Percentiles rank a stretch among this genome's conserved stretches.
Evolutionary conservation across 768 basidiomycete genomes (phyloP).

Genomic region (Agaricus blazei): DNA sequence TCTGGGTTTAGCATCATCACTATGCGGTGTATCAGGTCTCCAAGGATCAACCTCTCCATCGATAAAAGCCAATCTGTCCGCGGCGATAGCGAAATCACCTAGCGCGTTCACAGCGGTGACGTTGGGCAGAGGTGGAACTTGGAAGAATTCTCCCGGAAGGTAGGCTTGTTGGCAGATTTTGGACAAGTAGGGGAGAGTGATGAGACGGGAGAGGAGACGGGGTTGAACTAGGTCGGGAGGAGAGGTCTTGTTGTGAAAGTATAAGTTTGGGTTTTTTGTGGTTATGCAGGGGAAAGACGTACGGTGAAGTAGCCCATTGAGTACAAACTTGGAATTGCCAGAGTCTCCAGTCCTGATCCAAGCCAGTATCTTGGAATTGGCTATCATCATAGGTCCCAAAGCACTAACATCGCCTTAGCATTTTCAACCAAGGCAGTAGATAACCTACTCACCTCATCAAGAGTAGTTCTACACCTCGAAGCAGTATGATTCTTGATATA

Average conservation of each 20-base stretch:
- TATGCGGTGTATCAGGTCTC: constrained; percentile 83
- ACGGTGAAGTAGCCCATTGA: constrained; percentile 92
- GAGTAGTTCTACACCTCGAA: constrained; percentile 10
- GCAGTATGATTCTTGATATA: constrained; percentile 54
- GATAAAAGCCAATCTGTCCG: constrained; percentile 81
- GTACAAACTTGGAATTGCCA: constrained; percentile 94
- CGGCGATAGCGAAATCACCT: constrained; percentile 80
- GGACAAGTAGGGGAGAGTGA: constrained; percentile 42
- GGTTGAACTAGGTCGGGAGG: constrained; percentile 68
- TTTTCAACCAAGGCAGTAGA: neutral
- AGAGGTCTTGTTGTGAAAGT: constrained; percentile 46
- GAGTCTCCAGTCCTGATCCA: constrained; percentile 75
- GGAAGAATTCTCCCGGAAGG: constrained; percentile 71
- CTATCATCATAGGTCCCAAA: constrained; percentile 78
- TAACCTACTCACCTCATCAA: constrained; percentile 28
- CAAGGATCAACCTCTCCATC: constrained; percentile 92
- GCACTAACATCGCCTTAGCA: constrained; percentile 44
- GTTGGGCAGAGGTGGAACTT: constrained; percentile 70
- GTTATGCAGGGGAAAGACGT: constrained; percentile 15
- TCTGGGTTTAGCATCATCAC: constrained; percentile 61
- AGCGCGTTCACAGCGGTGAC: constrained; percentile 77
- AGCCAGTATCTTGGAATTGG: constrained; percentile 53
- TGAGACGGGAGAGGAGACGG: constrained; percentile 71
- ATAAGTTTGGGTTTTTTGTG: neutral
- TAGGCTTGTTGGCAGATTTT: constrained; percentile 45